Percentiles rank a stretch among this genome's conserved stretches.
These are phyloP conservation scores for Candida xiaguanensis DNA, from an alignment of 805 yeast genomes.

Conservation along the genomic window DNA sequence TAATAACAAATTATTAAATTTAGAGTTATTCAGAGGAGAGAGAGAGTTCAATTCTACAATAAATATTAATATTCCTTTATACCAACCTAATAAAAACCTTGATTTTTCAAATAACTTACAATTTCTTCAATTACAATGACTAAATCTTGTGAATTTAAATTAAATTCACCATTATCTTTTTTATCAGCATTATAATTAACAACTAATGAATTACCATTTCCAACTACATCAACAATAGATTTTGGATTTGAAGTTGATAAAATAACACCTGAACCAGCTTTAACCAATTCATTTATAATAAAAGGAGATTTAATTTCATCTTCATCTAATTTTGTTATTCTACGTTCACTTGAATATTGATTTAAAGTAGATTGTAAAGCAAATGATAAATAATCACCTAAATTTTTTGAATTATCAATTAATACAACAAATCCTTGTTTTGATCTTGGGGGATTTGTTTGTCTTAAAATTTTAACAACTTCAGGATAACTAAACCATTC, in stretches of 20 bases:
- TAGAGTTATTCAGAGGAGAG: too few relatives aligned
- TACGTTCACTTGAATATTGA: slow-evolving; percentile 83
- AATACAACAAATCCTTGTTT: slow-evolving; percentile 77
- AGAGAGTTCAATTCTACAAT: too few relatives aligned
- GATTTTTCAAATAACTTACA: slow-evolving; percentile 68
- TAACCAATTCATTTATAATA: slow-evolving; percentile 70
- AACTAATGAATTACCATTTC: slow-evolving; percentile 53
- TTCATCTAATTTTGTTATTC: slow-evolving; percentile 55
- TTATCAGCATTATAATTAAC: slow-evolving; percentile 16
- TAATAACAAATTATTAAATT: too few relatives aligned
- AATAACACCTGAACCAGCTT: slow-evolving; percentile 91
- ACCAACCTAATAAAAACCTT: slow-evolving; percentile 77
- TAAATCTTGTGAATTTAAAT: slow-evolving; percentile 18
- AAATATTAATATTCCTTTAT: too few relatives aligned
- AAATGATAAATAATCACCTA: slow-evolving; percentile 52
- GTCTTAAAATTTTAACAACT: slow-evolving; percentile 86
- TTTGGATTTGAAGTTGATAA: slow-evolving; percentile 45
- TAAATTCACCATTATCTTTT: slow-evolving; percentile 12
- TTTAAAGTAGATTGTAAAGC: slow-evolving; percentile 89
- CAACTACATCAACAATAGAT: slow-evolving; percentile 54
- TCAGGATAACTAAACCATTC: slow-evolving; percentile 98
- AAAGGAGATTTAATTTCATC: slow-evolving; percentile 38
- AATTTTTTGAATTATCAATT: slow-evolving; percentile 49
- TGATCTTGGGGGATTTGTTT: slow-evolving; percentile 88
- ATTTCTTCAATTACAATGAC: slow-evolving; percentile 62